Base-by-base conservation (phyloP, 1,139 yeast species). In the Trichomonascaceae sp. region DNA sequence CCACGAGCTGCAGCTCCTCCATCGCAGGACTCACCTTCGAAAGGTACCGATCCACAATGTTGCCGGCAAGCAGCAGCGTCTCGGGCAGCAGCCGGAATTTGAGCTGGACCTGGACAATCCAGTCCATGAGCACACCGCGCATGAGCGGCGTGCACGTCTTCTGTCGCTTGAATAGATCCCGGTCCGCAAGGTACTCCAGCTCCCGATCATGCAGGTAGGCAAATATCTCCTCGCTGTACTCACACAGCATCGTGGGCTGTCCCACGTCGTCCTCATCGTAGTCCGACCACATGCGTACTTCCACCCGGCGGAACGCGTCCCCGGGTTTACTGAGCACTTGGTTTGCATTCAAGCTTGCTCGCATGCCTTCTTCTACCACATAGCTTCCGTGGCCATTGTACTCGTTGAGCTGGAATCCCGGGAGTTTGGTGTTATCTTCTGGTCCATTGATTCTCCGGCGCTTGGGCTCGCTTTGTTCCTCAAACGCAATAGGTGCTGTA, bases 171-270 rank as follows among this genome's bases (percentile, higher is more conserved):
- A 87, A 62, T 54, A 82, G 85, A 45, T 74, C 70, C 8, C 85
- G 67, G 48, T 76, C 76, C 15, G 96, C 95, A 54, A 85, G 65
- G 43, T 89, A 82, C 50, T 71, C 67, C 30, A 65, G 59, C 58
- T 89, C 96, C 40, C 79, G 64, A 51, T 70, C 76, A 54, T 78
- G 75, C 45, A 87, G 63, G 55, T 81, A 84, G 28, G 71, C 76
- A 57, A 84, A 87, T 39, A 89, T 87, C 41, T 84, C 96, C 45
- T 65, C 71, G 37, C 82, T 94, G 53, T 85, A 89, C 61, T 89
- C 98, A 46, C 87, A 75, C 20, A 82, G 96, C 96, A 87, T 85
- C 44, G 81, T 66, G 8, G 97, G 97, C 57, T 89, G 98, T 48
- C 80, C 87, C 41, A 65, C 62, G 54, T 89, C 98, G 48, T 82